A percentile compares a stretch with the other conserved stretches of the same genome.
These are phyloP conservation scores for Boletus calvinii DNA, from an alignment of 1,284 basidiomycete species.

Conservation along the genomic window DNA sequence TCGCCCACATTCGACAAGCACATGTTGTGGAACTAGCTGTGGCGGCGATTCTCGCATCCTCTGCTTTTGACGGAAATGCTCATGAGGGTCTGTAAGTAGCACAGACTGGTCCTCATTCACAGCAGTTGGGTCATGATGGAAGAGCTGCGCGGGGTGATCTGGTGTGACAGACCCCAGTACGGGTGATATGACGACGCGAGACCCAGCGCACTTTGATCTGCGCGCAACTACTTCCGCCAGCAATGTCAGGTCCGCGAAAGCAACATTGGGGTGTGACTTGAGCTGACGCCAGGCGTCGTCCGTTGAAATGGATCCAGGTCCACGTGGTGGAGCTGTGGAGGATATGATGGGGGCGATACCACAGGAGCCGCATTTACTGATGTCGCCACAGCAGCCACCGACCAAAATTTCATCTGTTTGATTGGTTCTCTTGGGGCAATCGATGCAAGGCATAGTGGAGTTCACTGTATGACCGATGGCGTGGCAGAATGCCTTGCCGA, in stretches of 20 bases:
- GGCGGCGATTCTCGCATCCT: conserved; percentile 45
- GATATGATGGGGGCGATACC: conserved; percentile 35
- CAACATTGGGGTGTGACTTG: conserved; percentile 86
- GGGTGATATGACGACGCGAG: conserved; percentile 65
- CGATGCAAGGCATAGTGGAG: conserved; percentile 47
- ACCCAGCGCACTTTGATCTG: conserved; percentile 74
- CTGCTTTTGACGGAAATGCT: conserved; percentile 49
- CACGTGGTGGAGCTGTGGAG: conserved; percentile 23
- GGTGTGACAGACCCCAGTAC: conserved; percentile 49
- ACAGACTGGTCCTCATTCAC: conserved; percentile 36
- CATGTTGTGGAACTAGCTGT: conserved; percentile 56
- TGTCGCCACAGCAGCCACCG: conserved; percentile 35
- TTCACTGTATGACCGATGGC: conserved; percentile 66
- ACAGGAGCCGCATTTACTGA: conserved; percentile 32
- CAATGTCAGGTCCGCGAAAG: conserved; percentile 76
- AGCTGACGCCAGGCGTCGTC: conserved; percentile 84
- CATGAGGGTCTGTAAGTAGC: conserved; percentile 53
- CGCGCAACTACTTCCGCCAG: conserved; percentile 88
- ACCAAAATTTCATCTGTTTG: conserved; percentile 28
- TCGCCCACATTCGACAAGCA: conserved; percentile 58
- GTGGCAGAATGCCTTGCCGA: conserved; percentile 84
- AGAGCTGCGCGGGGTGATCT: conserved; percentile 36
- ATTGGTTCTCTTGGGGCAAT: conserved; percentile 45
- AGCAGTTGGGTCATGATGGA: conserved; percentile 12
- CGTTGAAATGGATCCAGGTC: conserved; percentile 66